Conservation (phyloP, 2,329 filamentous ascomycete genomes). For the Sphaerulina vaccinii region DNA sequence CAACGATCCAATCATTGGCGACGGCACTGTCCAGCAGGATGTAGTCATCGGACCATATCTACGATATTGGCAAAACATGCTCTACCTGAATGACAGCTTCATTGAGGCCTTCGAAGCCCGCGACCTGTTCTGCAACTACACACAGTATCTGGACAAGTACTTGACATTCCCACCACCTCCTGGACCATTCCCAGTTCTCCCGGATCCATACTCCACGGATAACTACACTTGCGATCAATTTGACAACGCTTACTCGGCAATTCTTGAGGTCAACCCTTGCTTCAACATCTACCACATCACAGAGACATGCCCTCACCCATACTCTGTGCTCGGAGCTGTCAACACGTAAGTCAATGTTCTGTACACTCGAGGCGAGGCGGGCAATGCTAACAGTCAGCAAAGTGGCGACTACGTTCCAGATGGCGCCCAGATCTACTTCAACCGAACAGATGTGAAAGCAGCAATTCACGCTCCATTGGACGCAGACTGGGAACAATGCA, state of each 20-base stretch:
- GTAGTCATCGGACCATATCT: slow-evolving; percentile 30
- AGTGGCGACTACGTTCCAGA: not conserved
- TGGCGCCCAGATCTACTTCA: slow-evolving; percentile 45
- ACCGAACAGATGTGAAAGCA: slow-evolving; percentile 52
- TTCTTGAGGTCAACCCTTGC: slow-evolving; percentile 34
- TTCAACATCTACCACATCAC: slow-evolving; percentile 38
- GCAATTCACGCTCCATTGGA: slow-evolving; percentile 46
- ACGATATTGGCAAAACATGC: slow-evolving; percentile 38
- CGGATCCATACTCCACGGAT: slow-evolving; percentile 25
- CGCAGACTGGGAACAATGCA: slow-evolving; percentile 32
- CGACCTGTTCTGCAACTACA: slow-evolving; percentile 40
- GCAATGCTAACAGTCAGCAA: not conserved
- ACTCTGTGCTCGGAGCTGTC: slow-evolving; percentile 19
- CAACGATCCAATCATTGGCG: slow-evolving; percentile 46
- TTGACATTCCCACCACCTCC: slow-evolving; percentile 38
- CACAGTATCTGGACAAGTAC: slow-evolving; percentile 52
- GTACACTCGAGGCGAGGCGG: no score
- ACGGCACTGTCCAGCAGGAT: slow-evolving; percentile 41
- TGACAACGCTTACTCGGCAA: slow-evolving; percentile 9
- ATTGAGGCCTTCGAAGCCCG: slow-evolving; percentile 37
- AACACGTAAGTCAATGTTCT: not conserved
- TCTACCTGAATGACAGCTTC: slow-evolving; percentile 47
- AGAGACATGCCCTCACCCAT: slow-evolving; percentile 29
- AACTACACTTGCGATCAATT: slow-evolving; percentile 28
- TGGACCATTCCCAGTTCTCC: slow-evolving; percentile 26